Evolutionary conservation across 2,329 filamentous ascomycete species (phyloP).

Genomic region (Colletotrichum phormii): DNA sequence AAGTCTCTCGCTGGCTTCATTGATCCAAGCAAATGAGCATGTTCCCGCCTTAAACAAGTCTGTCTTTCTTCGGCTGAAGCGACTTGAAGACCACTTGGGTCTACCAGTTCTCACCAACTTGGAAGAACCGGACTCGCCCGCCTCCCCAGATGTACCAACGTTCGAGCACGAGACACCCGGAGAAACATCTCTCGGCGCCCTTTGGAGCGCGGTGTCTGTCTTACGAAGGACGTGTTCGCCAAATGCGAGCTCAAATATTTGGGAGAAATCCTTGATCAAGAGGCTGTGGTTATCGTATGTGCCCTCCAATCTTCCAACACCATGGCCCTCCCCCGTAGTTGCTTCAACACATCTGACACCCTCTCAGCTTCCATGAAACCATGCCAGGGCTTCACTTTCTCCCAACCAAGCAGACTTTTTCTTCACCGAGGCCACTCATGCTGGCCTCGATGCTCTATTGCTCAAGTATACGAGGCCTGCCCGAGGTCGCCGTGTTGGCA

Average conservation of each 20-base stretch:
- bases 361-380: conserved; percentile 53
- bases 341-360: background rate
- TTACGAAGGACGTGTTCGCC: conserved; percentile 43
- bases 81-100: conserved; percentile 43
- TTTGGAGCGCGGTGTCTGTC: conserved; percentile 46
- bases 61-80: conserved; percentile 40
- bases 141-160: background rate
- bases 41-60: conserved; percentile 35
- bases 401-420: conserved; percentile 55
- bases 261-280: conserved; percentile 47
- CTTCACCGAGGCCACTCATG: conserved; percentile 54
- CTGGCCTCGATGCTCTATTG: conserved; percentile 58
- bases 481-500: conserved; percentile 49
- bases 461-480: conserved; percentile 48
- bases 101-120: conserved; percentile 36
- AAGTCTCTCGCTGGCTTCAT: conserved; percentile 32
- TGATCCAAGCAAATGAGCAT: conserved; percentile 33
- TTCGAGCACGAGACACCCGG: conserved; percentile 19
- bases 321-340: background rate
- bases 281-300: conserved; percentile 49
- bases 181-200: conserved; percentile 36
- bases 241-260: conserved; percentile 43
- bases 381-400: conserved; percentile 59
- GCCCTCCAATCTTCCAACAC: background rate
- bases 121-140: conserved; percentile 33